Conservation (phyloP, 805 yeast species). For the Myxozyma neotropica region DNA sequence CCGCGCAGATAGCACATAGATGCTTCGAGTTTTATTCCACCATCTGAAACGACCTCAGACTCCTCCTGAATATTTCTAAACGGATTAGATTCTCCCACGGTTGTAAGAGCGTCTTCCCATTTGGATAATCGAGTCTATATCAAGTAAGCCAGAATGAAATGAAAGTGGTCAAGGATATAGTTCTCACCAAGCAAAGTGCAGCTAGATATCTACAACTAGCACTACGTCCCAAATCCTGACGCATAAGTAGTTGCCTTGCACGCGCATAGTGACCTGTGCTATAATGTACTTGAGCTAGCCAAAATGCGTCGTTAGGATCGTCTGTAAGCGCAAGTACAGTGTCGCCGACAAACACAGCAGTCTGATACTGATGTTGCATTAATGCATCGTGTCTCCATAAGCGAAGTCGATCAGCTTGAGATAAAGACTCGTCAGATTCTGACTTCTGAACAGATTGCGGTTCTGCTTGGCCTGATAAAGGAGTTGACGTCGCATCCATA, state of each 20-base stretch:
- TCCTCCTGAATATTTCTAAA: constrained; percentile 47
- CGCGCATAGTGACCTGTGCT: constrained; percentile 74
- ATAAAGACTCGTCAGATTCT: background rate
- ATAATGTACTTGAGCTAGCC: constrained; percentile 91
- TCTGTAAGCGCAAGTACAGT: constrained; percentile 77
- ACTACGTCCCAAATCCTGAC: constrained; percentile 55
- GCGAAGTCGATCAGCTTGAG: constrained; percentile 71
- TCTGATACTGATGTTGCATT: constrained; percentile 85
- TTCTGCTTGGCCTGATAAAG: background rate
- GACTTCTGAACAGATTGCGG: background rate
- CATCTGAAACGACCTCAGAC: constrained; percentile 53
- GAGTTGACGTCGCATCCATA: constrained; percentile 30
- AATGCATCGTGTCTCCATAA: constrained; percentile 93
- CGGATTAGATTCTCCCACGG: constrained; percentile 82
- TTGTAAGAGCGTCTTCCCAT: constrained; percentile 87
- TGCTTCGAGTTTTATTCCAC: constrained; percentile 84
- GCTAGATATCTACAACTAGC: constrained; percentile 81
- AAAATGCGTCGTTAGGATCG: constrained; percentile 92
- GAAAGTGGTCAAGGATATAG: too few species aligned
- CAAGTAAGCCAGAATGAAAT: background rate
- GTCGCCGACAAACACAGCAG: constrained; percentile 91
- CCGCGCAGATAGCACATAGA: constrained; percentile 87
- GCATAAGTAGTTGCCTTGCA: constrained; percentile 69
- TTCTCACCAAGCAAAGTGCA: constrained; percentile 59
- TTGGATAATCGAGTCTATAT: constrained; percentile 59